These are phyloP conservation scores for Penicillium chermesinum DNA, from an alignment of 495 filamentous ascomycete species.

Conservation along the genomic window DNA sequence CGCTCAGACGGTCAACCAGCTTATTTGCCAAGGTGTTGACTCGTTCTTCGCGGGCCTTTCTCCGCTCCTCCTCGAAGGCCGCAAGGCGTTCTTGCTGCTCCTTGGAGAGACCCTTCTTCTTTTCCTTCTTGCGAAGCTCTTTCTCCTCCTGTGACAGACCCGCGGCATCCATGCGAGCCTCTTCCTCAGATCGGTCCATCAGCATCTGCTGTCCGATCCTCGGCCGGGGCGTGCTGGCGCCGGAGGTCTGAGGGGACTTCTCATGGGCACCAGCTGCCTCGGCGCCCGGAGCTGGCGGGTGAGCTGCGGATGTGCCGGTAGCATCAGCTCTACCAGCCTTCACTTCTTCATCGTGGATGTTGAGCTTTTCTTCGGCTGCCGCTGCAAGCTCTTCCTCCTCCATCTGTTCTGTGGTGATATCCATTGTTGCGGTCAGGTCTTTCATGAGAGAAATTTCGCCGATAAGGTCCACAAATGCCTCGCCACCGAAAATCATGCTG, in stretches of 20 bases:
- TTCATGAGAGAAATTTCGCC: slow-evolving; percentile 92
- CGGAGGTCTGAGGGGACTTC: slow-evolving; percentile 41
- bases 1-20: slow-evolving; percentile 81
- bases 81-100: slow-evolving; percentile 88
- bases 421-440: slow-evolving; percentile 84
- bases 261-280: slow-evolving; percentile 16
- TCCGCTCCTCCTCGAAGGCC: slow-evolving; percentile 82
- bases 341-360: slow-evolving; percentile 40
- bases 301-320: slow-evolving; percentile 18
- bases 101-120: slow-evolving; percentile 80
- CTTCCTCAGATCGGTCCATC: slow-evolving; percentile 85
- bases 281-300: slow-evolving; percentile 16
- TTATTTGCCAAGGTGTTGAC: slow-evolving; percentile 79
- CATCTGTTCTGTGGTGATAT: slow-evolving; percentile 73
- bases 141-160: slow-evolving; percentile 72
- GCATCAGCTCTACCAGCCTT: slow-evolving; percentile 28
- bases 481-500: slow-evolving; percentile 95
- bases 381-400: slow-evolving; percentile 60
- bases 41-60: slow-evolving; percentile 80
- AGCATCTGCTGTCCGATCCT: slow-evolving; percentile 71
- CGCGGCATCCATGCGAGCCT: slow-evolving; percentile 63
- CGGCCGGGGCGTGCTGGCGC: slow-evolving; percentile 64
- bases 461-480: slow-evolving; percentile 88
- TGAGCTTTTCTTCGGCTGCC: slow-evolving; percentile 45
- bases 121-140: slow-evolving; percentile 72